phyloP scores from a whole-genome alignment of 768 basidiomycete genomes.

The Pleurotus tuoliensis region DNA sequence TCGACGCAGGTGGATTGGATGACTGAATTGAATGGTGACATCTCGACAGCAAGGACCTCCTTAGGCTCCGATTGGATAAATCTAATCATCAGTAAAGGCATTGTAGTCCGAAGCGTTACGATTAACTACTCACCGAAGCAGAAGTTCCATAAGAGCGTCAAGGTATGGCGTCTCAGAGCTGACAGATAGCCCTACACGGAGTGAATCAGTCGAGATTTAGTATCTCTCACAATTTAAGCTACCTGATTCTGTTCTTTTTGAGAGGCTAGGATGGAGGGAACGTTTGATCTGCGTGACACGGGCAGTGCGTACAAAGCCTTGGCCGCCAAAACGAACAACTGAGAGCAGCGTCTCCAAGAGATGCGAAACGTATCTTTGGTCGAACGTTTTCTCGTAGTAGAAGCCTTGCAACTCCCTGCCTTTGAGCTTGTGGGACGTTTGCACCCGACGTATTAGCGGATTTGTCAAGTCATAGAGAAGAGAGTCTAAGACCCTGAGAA shows the following conservation, averaged over 20 bases:
- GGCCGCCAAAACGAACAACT: conserved; percentile 83
- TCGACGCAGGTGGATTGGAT: conserved; percentile 79
- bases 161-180: conserved; percentile 64
- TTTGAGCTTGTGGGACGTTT: conserved; percentile 47
- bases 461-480: conserved; percentile 76
- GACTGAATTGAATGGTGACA: conserved; percentile 56
- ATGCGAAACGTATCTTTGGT: conserved; percentile 70
- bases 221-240: conserved; percentile 12
- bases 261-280: conserved; percentile 59
- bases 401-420: conserved; percentile 67
- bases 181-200: conserved; percentile 28
- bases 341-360: conserved; percentile 74
- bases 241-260: conserved; percentile 62
- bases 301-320: conserved; percentile 78
- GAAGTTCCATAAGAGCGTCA: conserved; percentile 68
- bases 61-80: conserved; percentile 79
- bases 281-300: conserved; percentile 60
- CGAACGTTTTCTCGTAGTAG: conserved; percentile 69
- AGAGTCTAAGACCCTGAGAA: conserved; percentile 80
- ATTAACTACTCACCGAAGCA: conserved; percentile 55
- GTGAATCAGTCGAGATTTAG: conserved; percentile 5
- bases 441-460: conserved; percentile 54
- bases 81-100: conserved; percentile 31
- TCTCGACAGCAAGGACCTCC: conserved; percentile 36
- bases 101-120: not conserved